Base-by-base conservation (phyloP, 208 protist species). In the Wallacemonas sp. region DNA sequence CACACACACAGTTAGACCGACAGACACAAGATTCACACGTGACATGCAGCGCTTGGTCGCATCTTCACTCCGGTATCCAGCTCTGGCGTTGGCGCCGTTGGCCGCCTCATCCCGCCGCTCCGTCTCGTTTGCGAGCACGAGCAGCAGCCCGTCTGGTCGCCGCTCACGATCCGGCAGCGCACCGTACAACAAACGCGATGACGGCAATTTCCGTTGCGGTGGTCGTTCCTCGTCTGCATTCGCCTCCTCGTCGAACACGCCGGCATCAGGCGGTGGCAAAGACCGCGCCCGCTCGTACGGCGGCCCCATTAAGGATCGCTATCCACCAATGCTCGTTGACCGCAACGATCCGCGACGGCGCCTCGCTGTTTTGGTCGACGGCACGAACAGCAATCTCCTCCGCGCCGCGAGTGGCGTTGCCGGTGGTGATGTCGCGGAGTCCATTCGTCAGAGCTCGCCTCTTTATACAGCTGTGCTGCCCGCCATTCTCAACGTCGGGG, bases 361-460 rank as follows among this genome's bases (percentile, higher is more conserved):
- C 12, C 77, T 95, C 5, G 89, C 89, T 5, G 61, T 95, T 9
- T 72, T 95, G 17, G 69, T 95, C 33, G 89, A 95, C 56, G 83
- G 79, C 57, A 81, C 79, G 12, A 86, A 85, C 72, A 65, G 70
- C 33, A 74, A 76, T n/a, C 56, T 88, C 0, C 70, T 88, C n/a
- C 36, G 58, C 26, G n/a, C 21, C 34, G 46, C 44, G 9, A 30
- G 12, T 9, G 47, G 54, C 41, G 65, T 60, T 69, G 70, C 47
- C 41, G 9, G 67, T 68, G 48, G 9, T 70, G 14, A 56, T 54
- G 32, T 48, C 24, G 60, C 32, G 61, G 11, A 39, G 11, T 39
- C 32, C 8, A 33, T 32, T 9, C 44, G 36, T 24, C 29, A 56
- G 6, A 34, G 60, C 23, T 80, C 72, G 9, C 68, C 78, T 0